These are phyloP conservation scores for Talaromyces adpressus DNA, from an alignment of 495 filamentous ascomycete genomes.

Conservation along the genomic window DNA sequence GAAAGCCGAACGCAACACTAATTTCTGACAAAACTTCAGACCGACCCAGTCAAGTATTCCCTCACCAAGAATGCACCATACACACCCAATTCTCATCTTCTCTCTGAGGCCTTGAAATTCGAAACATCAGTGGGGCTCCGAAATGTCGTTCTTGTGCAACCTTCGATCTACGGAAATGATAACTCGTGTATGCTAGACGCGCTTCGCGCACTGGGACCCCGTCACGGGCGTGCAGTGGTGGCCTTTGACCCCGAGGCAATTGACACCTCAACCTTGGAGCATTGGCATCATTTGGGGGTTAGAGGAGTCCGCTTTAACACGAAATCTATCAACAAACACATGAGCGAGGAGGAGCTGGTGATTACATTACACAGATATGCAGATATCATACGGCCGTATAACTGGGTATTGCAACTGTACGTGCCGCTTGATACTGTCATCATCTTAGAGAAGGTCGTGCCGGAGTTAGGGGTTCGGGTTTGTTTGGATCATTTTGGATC, in stretches of 20 bases:
- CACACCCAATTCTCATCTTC: slow-evolving; percentile 27
- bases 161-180: slow-evolving; percentile 44
- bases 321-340: slow-evolving; percentile 34
- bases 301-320: slow-evolving; percentile 46
- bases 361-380: slow-evolving; percentile 34
- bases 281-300: slow-evolving; percentile 43
- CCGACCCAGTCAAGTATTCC: background rate
- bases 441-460: slow-evolving; percentile 33
- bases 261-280: slow-evolving; percentile 22
- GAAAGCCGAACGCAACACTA: slow-evolving; percentile 10
- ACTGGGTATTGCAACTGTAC: slow-evolving; percentile 46
- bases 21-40: background rate
- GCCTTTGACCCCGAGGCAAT: slow-evolving; percentile 37
- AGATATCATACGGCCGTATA: slow-evolving; percentile 30
- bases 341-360: slow-evolving; percentile 26
- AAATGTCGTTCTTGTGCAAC: slow-evolving; percentile 45
- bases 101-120: slow-evolving; percentile 33
- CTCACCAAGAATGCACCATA: slow-evolving; percentile 23
- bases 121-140: slow-evolving; percentile 30
- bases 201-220: slow-evolving; percentile 29
- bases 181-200: slow-evolving; percentile 47
- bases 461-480: slow-evolving; percentile 34
- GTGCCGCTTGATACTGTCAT: slow-evolving; percentile 34
- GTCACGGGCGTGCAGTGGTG: slow-evolving; percentile 42
- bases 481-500: slow-evolving; percentile 46